Base-by-base conservation (phyloP, 2,329 filamentous ascomycete species). In the Talaromyces sp. region DNA sequence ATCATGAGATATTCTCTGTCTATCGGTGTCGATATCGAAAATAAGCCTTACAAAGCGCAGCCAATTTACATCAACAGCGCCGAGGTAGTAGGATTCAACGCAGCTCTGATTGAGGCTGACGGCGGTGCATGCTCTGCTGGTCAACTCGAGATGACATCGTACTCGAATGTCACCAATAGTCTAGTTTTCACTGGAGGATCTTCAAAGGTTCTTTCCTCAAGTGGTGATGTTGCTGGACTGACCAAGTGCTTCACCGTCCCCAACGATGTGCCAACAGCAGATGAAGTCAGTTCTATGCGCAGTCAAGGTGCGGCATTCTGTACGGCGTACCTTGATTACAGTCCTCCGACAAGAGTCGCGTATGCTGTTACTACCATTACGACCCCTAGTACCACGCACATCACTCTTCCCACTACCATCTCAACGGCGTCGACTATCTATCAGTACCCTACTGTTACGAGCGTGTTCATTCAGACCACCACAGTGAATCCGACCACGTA, bases 271-370 rank as follows among this genome's bases (percentile, higher is more conserved):
- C 51, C 51, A 19, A 54, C 51, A 11, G 51, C 27, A 54, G 27
- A 31, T 54, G 51, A 54, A 29, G 29, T 54, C 17, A 54, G 17
- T 17, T 54, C 51, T 19, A 11, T 54, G 27, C 27, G 51, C 17
- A 54, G 51, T 54, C 51, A 54, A 54, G 51, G 51, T 34, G 51
- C 51, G 8, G 51, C 51, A 54, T 54, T 54, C 51, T 54, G 51
- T 19, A 54, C 27, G 34, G 27, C 27, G 27, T 54, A 54, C 29
- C 51, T 54, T 19, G 17, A 31, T n/a, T 54, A 54, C 27, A 54
- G 17, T 19, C 27, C 27, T 3, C 51, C 51, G 25, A 54, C 51
- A 54, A 31, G 27, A 31, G 51, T 54, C 8, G 51, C 29, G 27
- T 54, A 54, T 34, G 29, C 27, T 34, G 51, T 54, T 17, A 54